phyloP scores from a whole-genome alignment of 768 basidiomycete species.

The Boletus rex-veris region DNA sequence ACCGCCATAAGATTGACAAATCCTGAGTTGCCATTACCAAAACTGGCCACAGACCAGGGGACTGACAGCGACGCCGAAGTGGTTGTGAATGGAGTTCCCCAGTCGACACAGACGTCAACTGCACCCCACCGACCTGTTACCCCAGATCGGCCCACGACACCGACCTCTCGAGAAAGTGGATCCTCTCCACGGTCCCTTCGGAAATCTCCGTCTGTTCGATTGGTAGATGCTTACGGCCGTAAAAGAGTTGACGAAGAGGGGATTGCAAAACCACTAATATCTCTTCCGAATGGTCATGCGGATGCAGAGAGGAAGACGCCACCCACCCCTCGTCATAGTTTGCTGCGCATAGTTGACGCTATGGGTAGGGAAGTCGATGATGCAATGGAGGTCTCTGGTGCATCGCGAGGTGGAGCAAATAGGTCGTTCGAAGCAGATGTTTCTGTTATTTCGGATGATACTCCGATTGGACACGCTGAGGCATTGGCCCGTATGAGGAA shows the following conservation, averaged over 20 bases:
- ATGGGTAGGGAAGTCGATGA: conserved; percentile 60
- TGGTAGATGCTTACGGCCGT: conserved; percentile 72
- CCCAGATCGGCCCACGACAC: conserved; percentile 24
- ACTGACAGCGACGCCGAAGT: conserved; percentile 8
- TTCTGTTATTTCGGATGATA: conserved; percentile 23
- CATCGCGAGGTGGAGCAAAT: conserved; percentile 15
- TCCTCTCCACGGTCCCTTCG: conserved; percentile 36
- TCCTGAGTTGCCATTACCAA: conserved; percentile 16
- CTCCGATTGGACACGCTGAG: conserved; percentile 40
- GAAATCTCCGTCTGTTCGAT: conserved; percentile 51
- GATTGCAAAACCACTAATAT: neutral
- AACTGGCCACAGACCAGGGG: neutral
- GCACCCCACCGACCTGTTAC: conserved; percentile 15
- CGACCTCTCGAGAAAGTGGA: conserved; percentile 22
- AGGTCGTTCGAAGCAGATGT: conserved; percentile 18
- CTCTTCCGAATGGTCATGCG: conserved; percentile 9
- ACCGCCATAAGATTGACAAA: conserved; percentile 26
- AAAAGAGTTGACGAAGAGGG: conserved; percentile 32
- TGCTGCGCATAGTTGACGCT: conserved; percentile 62
- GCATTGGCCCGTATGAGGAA: conserved; percentile 55
- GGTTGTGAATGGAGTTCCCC: conserved; percentile 3
- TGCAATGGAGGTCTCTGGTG: conserved; percentile 31
- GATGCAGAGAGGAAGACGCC: conserved; percentile 21
- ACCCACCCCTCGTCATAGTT: conserved; percentile 31
- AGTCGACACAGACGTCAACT: neutral